Base-by-base conservation (phyloP, 257 asterid genomes). In the Pogostemon cablin region DNA sequence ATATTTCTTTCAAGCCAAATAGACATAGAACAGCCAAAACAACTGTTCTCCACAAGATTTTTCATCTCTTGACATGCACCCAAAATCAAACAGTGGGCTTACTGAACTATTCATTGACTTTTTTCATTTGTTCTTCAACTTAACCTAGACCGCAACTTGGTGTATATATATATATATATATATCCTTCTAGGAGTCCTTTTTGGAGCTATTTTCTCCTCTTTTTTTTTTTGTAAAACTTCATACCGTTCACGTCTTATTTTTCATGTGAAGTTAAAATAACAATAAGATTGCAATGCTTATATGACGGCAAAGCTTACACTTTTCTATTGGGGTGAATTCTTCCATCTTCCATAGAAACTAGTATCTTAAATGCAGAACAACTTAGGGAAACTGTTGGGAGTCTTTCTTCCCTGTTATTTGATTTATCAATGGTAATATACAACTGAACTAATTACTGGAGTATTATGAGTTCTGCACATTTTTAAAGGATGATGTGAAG, bases 211-310 rank as follows among this genome's bases (percentile, higher is more conserved):
- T 34, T 63, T 25, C 15, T 25, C 32, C 1, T 1, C 25, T 20
- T 20, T 20, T 20, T 20, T 20, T 20, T 32, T 50, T 5, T 42
- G 66, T 42, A 34, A 25, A 58, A 70, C 55, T 56, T 54, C 67
- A 34, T 62, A 58, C 55, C 41, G 53, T 72, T 17, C 25, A 59
- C n/a, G 17, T 49, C 64, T 37, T 52, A 49, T 54, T 66, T 67
- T 7, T 71, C 54, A 4, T 39, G 42, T 56, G 65, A 53, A 81
- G 62, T 62, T 34, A 5, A 66, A 65, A 8, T 56, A 53, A 57
- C 46, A 9, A 8, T 25, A 10, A 3, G 32, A 54, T 43, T 56
- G 44, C 50, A 39, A 40, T 47, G 42, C 62, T 25, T 25, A 8
- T 25, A 10, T 6, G 32, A 54, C 39, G 46, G 44, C 56, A 39